Conservation (phyloP, 768 basidiomycete genomes). For the Cantharellus anzutake region DNA sequence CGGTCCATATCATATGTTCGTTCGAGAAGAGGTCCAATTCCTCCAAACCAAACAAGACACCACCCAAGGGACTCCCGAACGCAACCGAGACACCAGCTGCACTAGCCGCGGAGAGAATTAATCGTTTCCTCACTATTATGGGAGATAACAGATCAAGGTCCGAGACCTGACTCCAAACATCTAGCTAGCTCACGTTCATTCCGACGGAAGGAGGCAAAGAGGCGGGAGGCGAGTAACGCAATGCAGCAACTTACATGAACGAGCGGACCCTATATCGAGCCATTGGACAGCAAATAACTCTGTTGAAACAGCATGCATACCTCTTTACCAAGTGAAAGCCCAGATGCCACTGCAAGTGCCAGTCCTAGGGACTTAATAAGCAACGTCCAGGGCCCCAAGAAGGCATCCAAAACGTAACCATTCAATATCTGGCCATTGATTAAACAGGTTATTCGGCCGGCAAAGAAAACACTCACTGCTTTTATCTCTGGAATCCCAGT, state of each 20-base stretch:
- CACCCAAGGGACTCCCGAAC: conserved; percentile 74
- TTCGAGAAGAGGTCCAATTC: conserved; percentile 9
- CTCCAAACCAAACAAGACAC: conserved; percentile 73
- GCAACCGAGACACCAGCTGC: conserved; percentile 78
- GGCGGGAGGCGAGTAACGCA: conserved; percentile 44
- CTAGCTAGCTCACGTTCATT: conserved; percentile 42
- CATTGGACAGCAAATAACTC: conserved; percentile 9
- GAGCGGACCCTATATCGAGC: conserved; percentile 40
- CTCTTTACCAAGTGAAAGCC: conserved; percentile 72
- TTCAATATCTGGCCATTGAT: conserved; percentile 37
- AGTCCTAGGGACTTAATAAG: conserved; percentile 71
- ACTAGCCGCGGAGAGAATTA: conserved; percentile 63
- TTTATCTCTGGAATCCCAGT: conserved; percentile 73
- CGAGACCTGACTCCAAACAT: neutral
- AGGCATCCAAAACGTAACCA: conserved; percentile 74
- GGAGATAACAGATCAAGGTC: neutral
- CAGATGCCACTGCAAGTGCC: conserved; percentile 69
- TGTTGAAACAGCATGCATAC: conserved; percentile 22
- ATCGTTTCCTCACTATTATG: conserved; percentile 50
- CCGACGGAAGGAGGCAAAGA: conserved; percentile 50
- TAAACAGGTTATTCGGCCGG: neutral
- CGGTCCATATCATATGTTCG: conserved; percentile 41
- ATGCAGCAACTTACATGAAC: conserved; percentile 76
- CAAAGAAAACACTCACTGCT: conserved; percentile 28
- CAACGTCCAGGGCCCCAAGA: conserved; percentile 72